A percentile compares a stretch with the other conserved stretches of the same genome.
These are phyloP conservation scores for Yamagishiella unicocca DNA, from an alignment of 139 green algal genomes.

Conservation along the genomic window DNA sequence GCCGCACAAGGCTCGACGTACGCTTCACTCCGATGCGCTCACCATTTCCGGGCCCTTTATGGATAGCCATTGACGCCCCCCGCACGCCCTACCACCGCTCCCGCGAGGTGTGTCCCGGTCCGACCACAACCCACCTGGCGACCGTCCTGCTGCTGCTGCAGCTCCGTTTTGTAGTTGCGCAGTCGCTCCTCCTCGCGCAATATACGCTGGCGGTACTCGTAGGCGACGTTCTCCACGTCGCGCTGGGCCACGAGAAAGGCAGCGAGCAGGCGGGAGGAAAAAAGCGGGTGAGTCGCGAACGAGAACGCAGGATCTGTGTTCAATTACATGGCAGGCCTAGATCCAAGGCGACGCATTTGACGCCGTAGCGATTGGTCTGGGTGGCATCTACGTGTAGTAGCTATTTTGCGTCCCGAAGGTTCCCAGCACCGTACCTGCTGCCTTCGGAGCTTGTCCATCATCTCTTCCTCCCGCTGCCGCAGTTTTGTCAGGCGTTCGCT, in stretches of 20 bases:
- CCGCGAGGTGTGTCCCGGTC: background rate
- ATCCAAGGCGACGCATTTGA: too few species aligned
- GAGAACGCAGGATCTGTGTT: too few species aligned
- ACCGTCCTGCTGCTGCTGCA: conserved; percentile 43
- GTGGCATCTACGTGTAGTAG: background rate
- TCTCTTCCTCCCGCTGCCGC: conserved; percentile 65
- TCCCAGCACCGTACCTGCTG: conserved; percentile 43
- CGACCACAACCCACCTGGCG: conserved; percentile 32
- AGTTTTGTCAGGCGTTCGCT: conserved; percentile 63
- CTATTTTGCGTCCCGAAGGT: background rate
- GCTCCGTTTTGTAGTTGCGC: conserved; percentile 44
- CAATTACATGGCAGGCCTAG: too few species aligned
- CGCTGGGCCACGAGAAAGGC: conserved; percentile 37
- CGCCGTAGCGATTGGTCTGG: too few species aligned
- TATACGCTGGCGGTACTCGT: conserved; percentile 64
- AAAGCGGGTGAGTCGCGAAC: too few species aligned
- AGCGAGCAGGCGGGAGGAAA: too few species aligned
- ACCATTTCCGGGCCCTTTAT: too few species aligned
- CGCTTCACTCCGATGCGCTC: too few species aligned
- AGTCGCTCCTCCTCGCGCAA: conserved; percentile 65
- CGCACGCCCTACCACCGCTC: too few species aligned
- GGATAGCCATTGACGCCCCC: too few species aligned
- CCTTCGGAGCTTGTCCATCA: conserved; percentile 62
- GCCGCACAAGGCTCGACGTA: too few species aligned
- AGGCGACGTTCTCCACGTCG: conserved; percentile 67